Base-by-base conservation (phyloP, 257 asterid genomes). In the Salvia hispanica region DNA sequence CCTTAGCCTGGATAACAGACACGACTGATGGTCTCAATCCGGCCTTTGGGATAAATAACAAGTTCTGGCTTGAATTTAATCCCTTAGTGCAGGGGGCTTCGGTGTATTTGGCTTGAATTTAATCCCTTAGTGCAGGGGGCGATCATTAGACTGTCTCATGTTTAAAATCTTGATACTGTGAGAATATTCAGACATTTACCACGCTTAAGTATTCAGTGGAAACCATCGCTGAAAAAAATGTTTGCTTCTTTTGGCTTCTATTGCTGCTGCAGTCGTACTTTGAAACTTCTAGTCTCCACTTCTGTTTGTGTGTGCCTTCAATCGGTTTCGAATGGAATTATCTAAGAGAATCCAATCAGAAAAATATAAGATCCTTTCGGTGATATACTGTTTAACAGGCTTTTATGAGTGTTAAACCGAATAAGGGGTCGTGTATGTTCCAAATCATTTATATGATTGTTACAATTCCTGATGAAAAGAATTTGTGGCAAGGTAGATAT, bases 1-100 rank as follows among this genome's bases (percentile, higher is more conserved):
- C 70, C 67, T 45, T 75, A 75, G 54, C 18, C 15, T 72, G 73
- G 71, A 40, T 51, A 37, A 9, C 47, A 36, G 53, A 45, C 62
- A 28, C 0, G 53, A 15, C 63, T 28, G 21, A 18, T 18, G 45
- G 44, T 60, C 39, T 28, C 55, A 12, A 25, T 54, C 36, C 53
- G 53, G 40, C 48, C 50, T 43, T 54, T 72, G 67, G 42, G 74
- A 50, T 65, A 39, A 55, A 62, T 57, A 13, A 31, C 16, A 12
- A 34, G 39, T 42, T 48, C 18, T 21, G 13, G 46, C 62, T 36
- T 11, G 51, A 58, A 54, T 62, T 16, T 53, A 18, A 34, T 18
- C 8, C n/a, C 11, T 44, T 1, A 21, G 14, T 52, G 70, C 54
- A 28, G 9, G 64, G 62, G 34, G 10, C 10, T 56, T 50, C 31